phyloP scores from a whole-genome alignment of 2,329 filamentous ascomycete species.

The Coniella vitis region DNA sequence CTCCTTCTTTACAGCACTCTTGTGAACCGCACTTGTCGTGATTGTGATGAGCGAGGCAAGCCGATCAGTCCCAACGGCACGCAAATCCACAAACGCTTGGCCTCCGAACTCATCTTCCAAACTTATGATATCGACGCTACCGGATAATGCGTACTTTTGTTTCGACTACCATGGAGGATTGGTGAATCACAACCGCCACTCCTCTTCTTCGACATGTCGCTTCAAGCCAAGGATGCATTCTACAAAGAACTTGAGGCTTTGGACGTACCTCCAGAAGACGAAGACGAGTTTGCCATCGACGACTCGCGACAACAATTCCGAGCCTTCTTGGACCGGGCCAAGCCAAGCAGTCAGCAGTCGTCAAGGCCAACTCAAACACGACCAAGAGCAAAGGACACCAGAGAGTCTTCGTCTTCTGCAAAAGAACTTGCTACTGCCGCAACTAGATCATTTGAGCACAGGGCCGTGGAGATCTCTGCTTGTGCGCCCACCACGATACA shows the following conservation, averaged over 20 bases:
- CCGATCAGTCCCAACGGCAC: not conserved
- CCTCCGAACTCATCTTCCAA: not conserved
- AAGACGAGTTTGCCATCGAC: constrained; percentile 26
- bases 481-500: constrained; percentile 9
- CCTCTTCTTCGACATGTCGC: constrained; percentile 10
- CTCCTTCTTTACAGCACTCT: not conserved
- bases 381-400: not conserved
- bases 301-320: constrained; percentile 26
- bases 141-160: not conserved
- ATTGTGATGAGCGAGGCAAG: not conserved
- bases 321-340: constrained; percentile 19
- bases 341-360: not conserved
- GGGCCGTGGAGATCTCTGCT: not conserved
- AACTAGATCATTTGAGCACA: not conserved
- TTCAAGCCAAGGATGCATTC: constrained; percentile 38
- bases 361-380: not conserved
- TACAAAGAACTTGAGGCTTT: constrained; percentile 36
- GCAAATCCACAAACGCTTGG: too few relatives aligned
- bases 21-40: not conserved
- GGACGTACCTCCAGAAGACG: constrained; percentile 18
- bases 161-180: not conserved
- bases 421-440: not conserved
- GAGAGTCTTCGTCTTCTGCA: not conserved
- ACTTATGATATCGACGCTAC: not conserved
- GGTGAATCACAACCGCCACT: not conserved